Evolutionary conservation across 768 basidiomycete species (phyloP), one percentile per base, ranked within the genome.

Genomic region (Lyophyllum decastes): DNA sequence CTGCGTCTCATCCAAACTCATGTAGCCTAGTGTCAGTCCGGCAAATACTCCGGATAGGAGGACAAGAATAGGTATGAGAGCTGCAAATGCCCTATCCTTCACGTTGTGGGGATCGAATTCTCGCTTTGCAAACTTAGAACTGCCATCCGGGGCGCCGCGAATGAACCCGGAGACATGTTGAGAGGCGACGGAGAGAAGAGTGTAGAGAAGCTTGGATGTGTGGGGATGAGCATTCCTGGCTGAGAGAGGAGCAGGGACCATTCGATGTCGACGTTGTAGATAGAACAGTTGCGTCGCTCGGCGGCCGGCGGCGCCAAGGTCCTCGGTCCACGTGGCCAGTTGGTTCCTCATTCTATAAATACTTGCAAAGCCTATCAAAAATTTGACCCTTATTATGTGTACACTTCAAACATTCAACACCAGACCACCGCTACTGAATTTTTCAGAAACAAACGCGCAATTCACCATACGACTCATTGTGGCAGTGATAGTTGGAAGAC

Each of bases 1-100:
- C 78, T 95, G 93, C 40, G 94, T 95, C 72, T 90, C 90, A 73
- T 96, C 94, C 70, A 95, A 81, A 64, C 88, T 90, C 90, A 95
- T 94, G 72, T 93, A 95, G 33, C 94, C 94, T 46, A 95, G 77
- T 57, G 94, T 95, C 63, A 95, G 78, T 72, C 94, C 91, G 80
- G 93, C 93, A 83, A 95, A 94, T 57, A 94, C 65, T 68, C 93
- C 93, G 57, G 90, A 94, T 61, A 89, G 67, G 48, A 93, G 69
- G 52, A 95, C 94, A 65, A 94, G 87, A 33, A 94, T 68, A 52
- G 94, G 94, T 44, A 95, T 94, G 73, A 95, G 87, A 44, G 75
- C 65, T 44, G 70, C 77, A 52, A 80, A 81, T 52, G 70, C 70
- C 60, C 78, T 77, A 57, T 67, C 66, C 57, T 69, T 69, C 19